Evolutionary conservation across 345 rosid genomes (phyloP).

Genomic region (Murraya koenigii): DNA sequence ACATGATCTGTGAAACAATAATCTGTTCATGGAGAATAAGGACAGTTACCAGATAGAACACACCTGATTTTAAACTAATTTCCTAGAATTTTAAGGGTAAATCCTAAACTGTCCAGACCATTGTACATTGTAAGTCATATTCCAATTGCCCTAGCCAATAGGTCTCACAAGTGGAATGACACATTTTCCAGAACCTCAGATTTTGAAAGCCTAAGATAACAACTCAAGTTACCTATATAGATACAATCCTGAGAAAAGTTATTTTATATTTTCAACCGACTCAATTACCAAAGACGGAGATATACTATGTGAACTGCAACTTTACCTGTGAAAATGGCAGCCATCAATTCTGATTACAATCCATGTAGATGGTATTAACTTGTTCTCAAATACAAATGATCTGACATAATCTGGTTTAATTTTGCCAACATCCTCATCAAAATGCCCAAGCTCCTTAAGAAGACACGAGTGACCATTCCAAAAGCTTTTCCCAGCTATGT

Average conservation of each 20-base stretch:
- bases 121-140: neutral
- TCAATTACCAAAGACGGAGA: neutral
- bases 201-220: neutral
- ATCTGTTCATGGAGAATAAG: neutral
- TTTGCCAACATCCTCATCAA: conserved; percentile 53
- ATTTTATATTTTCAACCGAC: neutral
- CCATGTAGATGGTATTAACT: conserved; percentile 79
- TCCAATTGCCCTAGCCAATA: neutral
- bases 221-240: neutral
- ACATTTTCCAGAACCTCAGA: neutral
- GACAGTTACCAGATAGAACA: neutral
- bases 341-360: conserved; percentile 88
- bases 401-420: conserved; percentile 57
- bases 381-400: conserved; percentile 70
- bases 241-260: neutral
- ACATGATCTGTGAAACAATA: neutral
- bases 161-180: neutral
- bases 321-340: conserved; percentile 93
- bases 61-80: neutral
- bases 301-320: neutral
- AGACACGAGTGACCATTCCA: conserved; percentile 70
- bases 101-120: neutral
- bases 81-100: neutral
- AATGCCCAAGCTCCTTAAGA: conserved; percentile 52
- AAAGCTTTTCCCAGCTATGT: conserved; percentile 59